Evolutionary conservation across 257 asterid genomes (phyloP).

Genomic region (Vinca minor): DNA sequence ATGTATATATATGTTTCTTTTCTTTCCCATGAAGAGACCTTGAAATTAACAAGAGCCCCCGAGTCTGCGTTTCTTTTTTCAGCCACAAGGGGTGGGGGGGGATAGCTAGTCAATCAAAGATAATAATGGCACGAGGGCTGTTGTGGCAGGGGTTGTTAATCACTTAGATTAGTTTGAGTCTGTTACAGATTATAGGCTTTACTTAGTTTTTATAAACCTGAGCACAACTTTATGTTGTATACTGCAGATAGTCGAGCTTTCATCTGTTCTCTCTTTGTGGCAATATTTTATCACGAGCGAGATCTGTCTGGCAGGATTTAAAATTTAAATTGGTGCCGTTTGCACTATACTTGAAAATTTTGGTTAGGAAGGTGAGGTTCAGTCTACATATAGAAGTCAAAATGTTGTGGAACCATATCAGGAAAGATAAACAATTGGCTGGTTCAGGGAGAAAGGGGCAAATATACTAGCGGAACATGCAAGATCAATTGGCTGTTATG

Average conservation of each 20-base stretch:
- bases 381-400: background rate
- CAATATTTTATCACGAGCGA: background rate
- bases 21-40: background rate
- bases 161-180: background rate
- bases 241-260: background rate
- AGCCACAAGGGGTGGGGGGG: background rate
- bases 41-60: background rate
- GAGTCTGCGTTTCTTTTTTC: too few species aligned
- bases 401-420: background rate
- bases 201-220: background rate
- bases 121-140: background rate
- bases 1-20: background rate
- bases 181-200: background rate
- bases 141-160: background rate
- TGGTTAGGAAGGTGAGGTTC: background rate
- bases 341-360: background rate
- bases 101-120: background rate
- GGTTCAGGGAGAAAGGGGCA: background rate
- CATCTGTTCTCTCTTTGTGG: background rate
- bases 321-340: background rate
- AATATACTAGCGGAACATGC: background rate
- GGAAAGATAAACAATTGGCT: background rate
- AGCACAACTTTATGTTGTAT: background rate
- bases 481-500: too few species aligned
- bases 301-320: background rate